A percentile compares a stretch with the other conserved stretches of the same genome.
phyloP scores from a whole-genome alignment of 2,329 filamentous ascomycete genomes.

The Ophiostoma piceae region DNA sequence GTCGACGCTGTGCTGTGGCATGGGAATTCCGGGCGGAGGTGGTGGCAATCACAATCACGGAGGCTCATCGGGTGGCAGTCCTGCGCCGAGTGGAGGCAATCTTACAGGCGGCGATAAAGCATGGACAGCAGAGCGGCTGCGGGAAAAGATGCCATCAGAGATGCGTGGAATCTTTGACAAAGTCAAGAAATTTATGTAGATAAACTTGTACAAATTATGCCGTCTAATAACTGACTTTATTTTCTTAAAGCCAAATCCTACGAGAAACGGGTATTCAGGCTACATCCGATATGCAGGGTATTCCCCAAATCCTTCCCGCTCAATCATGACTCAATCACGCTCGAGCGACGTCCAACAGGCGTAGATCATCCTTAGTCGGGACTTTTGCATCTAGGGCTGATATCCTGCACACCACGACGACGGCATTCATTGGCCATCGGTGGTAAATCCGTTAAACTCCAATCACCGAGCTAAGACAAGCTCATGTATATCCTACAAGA shows the following conservation, averaged over 20 bases:
- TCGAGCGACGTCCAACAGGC: not conserved
- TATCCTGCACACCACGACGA: not conserved
- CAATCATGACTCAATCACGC: not conserved
- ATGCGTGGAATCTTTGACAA: constrained; percentile 12
- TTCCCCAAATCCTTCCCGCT: not conserved
- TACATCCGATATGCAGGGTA: not conserved
- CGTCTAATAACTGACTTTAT: not conserved
- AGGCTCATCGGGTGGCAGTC: not conserved
- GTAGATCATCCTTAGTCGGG: not conserved
- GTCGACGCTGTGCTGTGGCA: constrained; percentile 1
- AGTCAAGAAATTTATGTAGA: not conserved
- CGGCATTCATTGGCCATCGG: not conserved
- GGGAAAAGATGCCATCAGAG: constrained; percentile 9
- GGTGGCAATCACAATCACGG: not conserved
- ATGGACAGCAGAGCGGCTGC: not conserved
- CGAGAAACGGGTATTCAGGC: not conserved
- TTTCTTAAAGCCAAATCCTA: too few species aligned
- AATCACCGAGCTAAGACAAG: too few species aligned
- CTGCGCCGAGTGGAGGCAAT: not conserved
- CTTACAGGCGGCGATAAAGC: constrained; percentile 6
- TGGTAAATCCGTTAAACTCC: not conserved
- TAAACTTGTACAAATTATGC: not conserved
- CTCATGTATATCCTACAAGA: too few species aligned
- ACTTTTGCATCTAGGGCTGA: not conserved
- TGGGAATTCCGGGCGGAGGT: not conserved